Evolutionary conservation across 371 early-diverging fungal genomes (phyloP).

Genomic region (Polyrhizophydium stewartii): DNA sequence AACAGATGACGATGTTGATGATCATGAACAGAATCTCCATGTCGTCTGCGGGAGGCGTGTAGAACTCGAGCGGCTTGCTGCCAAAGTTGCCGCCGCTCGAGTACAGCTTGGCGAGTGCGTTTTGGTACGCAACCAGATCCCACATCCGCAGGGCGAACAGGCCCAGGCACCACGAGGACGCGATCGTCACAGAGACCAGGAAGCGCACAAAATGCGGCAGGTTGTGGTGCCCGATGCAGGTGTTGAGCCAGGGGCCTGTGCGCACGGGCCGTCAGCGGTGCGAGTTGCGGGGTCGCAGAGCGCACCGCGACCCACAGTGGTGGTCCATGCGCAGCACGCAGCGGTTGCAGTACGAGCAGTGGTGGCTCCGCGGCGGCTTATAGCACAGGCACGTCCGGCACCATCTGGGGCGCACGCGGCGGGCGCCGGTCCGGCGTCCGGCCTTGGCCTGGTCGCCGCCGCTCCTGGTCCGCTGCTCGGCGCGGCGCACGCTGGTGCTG

Average conservation of each 20-base stretch:
- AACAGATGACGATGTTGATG: conserved; percentile 62
- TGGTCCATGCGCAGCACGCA: conserved; percentile 80
- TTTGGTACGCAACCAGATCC: conserved; percentile 34
- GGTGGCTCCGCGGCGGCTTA: conserved; percentile 90
- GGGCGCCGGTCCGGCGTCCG: no score
- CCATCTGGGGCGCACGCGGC: no score
- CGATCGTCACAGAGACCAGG: conserved; percentile 52
- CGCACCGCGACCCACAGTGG: conserved; percentile 62
- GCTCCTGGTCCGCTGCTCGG: conserved; percentile 1
- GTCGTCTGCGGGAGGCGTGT: conserved; percentile 32
- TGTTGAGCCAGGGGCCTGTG: conserved; percentile 90
- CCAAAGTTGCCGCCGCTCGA: background rate
- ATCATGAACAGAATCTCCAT: conserved; percentile 59
- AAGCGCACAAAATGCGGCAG: conserved; percentile 89
- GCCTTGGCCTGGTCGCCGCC: conserved; percentile 4
- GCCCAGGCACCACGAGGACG: conserved; percentile 24
- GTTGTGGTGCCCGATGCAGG: conserved; percentile 90
- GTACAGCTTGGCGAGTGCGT: conserved; percentile 14
- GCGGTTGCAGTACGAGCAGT: conserved; percentile 80
- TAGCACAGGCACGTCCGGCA: conserved; percentile 63
- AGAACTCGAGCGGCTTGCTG: conserved; percentile 13
- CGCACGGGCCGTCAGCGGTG: no score
- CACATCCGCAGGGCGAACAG: conserved; percentile 34
- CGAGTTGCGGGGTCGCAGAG: background rate
- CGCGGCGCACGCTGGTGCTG: no score